phyloP scores from a whole-genome alignment of 2,329 filamentous ascomycete genomes.

The Diaporthe destruens region DNA sequence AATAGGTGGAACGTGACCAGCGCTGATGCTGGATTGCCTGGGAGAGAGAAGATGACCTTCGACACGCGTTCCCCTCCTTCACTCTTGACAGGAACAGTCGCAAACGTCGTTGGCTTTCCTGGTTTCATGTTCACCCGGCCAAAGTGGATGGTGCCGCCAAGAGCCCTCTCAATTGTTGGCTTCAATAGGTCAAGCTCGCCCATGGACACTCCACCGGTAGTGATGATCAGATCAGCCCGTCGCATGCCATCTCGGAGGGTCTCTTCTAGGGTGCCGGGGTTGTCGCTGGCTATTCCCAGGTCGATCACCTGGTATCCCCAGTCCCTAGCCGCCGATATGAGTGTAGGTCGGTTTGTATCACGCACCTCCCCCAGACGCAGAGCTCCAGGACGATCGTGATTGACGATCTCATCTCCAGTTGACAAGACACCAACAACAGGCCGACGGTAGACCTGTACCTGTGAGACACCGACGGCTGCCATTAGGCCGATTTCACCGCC shows the following conservation, averaged over 20 bases:
- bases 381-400: conserved; percentile 72
- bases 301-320: conserved; percentile 86
- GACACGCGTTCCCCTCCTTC: conserved; percentile 68
- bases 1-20: conserved; percentile 95
- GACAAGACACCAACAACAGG: conserved; percentile 89
- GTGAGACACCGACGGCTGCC: conserved; percentile 81
- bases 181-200: conserved; percentile 97
- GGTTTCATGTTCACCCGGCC: conserved; percentile 98
- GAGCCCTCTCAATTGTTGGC: conserved; percentile 89
- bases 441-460: conserved; percentile 79
- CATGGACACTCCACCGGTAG: conserved; percentile 96
- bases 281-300: conserved; percentile 85
- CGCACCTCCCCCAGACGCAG: conserved; percentile 87
- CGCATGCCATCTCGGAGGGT: conserved; percentile 81
- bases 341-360: conserved; percentile 91
- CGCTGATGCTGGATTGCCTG: conserved; percentile 93
- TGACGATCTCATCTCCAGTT: conserved; percentile 94
- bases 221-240: conserved; percentile 84
- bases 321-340: conserved; percentile 81
- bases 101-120: conserved; percentile 97
- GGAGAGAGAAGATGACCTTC: conserved; percentile 88
- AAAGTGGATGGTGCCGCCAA: conserved; percentile 95
- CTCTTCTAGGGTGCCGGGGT: conserved; percentile 79
- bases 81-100: conserved; percentile 80
- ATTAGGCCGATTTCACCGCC: conserved; percentile 94